Base-by-base conservation (phyloP, 1,284 basidiomycete genomes). In the Lignosus rhinocerotis region DNA sequence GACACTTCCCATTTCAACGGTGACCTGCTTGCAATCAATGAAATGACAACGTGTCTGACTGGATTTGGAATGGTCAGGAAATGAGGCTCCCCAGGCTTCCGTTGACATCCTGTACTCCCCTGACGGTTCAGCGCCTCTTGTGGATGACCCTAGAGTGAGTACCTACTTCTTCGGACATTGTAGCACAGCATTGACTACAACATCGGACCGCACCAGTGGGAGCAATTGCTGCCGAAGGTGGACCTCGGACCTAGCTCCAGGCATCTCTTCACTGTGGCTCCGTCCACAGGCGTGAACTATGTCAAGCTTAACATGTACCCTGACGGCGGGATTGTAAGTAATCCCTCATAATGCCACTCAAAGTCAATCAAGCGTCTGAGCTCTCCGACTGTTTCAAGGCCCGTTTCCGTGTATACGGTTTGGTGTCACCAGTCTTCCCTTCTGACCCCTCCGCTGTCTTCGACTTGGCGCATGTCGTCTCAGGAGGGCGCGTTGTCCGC, bases 1-100 rank as follows among this genome's bases (percentile, higher is more conserved):
- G 97, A 99, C 72, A 99, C 96, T 0, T 81, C 90, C n/a, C 88
- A 96, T 72, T 99, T 99, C 77, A 93, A 88, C 65, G 96, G 96
- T 58, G 36, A 19, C 3, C 25, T 38, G 21, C 6, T 38, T 34
- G 12, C 49, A 31, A 45, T 34, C 30, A 6, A 7, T 43, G 3
- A 8, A 19, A 48, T 34, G 32, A 36, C 3, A 10, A 38, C 32
- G 6, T 25, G 39, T 21, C 5, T 17, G 44, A 21, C 41, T 57
- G 33, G 53, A 43, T 10, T 9, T 52, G 30, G 44, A 42, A 31
- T 30, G 46, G 16, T 51, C 55, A 92, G 89, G 90, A 6, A 99
- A 99, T 70, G 97, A 99, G 76, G 93, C 89, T 0, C 94, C 94
- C 6, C 80, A 86, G 61, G 90, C 85, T 12, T 92, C 90, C 25